Evolutionary conservation across 106 monocot species (phyloP).

Genomic region (Apostasia shenzhenica): DNA sequence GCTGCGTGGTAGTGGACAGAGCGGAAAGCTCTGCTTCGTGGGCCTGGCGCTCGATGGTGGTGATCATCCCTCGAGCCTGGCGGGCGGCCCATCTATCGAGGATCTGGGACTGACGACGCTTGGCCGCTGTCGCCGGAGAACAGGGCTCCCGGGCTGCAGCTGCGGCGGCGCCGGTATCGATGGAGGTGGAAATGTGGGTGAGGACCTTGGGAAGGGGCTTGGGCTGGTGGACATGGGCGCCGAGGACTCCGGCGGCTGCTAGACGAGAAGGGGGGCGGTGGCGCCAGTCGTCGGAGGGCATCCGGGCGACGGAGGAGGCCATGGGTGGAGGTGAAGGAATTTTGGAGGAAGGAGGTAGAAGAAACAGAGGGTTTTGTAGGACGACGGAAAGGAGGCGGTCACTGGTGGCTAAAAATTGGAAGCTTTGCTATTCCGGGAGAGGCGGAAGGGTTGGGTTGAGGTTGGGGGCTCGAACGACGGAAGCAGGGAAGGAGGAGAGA

Average conservation of each 20-base stretch:
- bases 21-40: slow-evolving; percentile 67
- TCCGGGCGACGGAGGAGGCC: slow-evolving; percentile 43
- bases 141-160: not conserved
- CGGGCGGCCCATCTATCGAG: slow-evolving; percentile 54
- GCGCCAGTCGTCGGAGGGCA: slow-evolving; percentile 32
- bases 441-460: not conserved
- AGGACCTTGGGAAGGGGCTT: slow-evolving; percentile 18
- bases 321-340: not conserved
- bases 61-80: slow-evolving; percentile 43
- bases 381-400: no score
- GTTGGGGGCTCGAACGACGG: not conserved
- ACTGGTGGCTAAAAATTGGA: not conserved
- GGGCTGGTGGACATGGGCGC: not conserved
- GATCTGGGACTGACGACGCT: slow-evolving; percentile 28
- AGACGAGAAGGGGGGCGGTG: not conserved
- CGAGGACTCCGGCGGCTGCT: slow-evolving; percentile 1
- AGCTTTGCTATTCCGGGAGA: not conserved
- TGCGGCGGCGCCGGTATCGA: slow-evolving; percentile 4
- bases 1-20: slow-evolving; percentile 25
- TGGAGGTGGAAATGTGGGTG: slow-evolving; percentile 11
- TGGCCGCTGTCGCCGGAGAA: slow-evolving; percentile 1
- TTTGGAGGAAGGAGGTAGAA: not conserved
- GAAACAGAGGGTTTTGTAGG: not conserved
- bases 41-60: slow-evolving; percentile 43
- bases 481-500: not conserved